A percentile compares a stretch with the other conserved stretches of the same genome.
These are phyloP conservation scores for Phytophthora lateralis DNA, from an alignment of 352 stramenopile genomes.

Conservation along the genomic window DNA sequence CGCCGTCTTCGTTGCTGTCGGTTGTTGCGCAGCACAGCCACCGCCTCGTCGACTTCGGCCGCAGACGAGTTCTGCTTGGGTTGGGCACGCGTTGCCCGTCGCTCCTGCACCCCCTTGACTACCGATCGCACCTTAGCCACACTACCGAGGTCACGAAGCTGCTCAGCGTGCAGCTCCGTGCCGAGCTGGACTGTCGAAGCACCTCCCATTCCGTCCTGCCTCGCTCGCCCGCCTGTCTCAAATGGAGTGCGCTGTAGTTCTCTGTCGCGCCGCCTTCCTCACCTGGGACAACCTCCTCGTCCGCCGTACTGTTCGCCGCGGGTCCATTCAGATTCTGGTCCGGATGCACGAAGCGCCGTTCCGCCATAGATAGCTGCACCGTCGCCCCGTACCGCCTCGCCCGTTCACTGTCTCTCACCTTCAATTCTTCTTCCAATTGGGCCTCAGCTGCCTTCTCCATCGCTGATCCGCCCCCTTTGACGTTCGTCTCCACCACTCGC, in stretches of 20 bases:
- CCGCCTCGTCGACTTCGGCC: neutral
- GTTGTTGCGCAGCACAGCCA: neutral
- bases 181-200: neutral
- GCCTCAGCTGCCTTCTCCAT: no score
- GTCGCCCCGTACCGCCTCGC: neutral
- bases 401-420: neutral
- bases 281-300: neutral
- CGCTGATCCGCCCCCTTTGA: no score
- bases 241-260: no score
- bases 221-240: neutral
- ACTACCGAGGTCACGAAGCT: neutral
- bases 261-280: neutral
- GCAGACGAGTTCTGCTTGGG: neutral
- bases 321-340: neutral
- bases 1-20: neutral
- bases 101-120: neutral
- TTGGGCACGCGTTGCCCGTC: neutral
- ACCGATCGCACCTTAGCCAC: neutral
- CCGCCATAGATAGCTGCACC: neutral
- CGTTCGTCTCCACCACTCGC: no score
- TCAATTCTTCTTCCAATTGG: neutral
- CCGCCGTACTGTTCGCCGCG: neutral
- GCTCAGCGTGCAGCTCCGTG: neutral
- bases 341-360: neutral
- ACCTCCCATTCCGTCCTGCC: neutral